Conservation (phyloP, 2,329 filamentous ascomycete genomes). For the Ploettnerulaceae sp. region DNA sequence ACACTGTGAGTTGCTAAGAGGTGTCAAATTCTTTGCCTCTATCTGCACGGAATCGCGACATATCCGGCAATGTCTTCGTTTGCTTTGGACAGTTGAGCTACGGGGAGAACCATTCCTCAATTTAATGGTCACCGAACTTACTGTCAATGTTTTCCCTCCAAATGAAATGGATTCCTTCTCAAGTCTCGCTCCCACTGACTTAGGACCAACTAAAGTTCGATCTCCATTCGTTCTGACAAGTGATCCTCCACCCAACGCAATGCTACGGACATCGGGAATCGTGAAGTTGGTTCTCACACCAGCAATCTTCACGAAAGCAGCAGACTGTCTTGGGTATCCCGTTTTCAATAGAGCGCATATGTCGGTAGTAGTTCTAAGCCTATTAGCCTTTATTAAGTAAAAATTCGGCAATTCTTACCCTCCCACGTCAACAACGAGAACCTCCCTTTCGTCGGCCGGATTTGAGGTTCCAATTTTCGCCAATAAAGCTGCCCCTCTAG, state of each 20-base stretch:
- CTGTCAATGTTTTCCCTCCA: constrained; percentile 48
- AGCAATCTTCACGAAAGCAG: constrained; percentile 52
- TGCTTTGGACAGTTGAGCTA: too few relatives aligned
- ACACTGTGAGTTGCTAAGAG: too few relatives aligned
- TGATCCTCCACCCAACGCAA: constrained; percentile 53
- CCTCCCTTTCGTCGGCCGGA: constrained; percentile 24
- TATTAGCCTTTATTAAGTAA: constrained; percentile 9
- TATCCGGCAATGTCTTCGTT: too few relatives aligned
- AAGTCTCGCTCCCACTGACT: constrained; percentile 50
- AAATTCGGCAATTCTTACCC: constrained; percentile 30
- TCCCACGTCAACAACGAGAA: constrained; percentile 50
- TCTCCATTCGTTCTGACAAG: constrained; percentile 38
- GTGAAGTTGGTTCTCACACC: constrained; percentile 56
- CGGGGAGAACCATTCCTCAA: too few relatives aligned
- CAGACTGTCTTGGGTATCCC: constrained; percentile 55
- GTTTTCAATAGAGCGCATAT: constrained; percentile 52
- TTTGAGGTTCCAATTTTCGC: constrained; percentile 20
- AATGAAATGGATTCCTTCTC: constrained; percentile 46
- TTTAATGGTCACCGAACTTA: constrained; percentile 43
- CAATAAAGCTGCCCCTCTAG: constrained; percentile 58
- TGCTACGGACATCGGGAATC: constrained; percentile 51
- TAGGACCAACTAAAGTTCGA: constrained; percentile 52
- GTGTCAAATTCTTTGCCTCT: too few relatives aligned
- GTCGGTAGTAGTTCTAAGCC: constrained; percentile 51
- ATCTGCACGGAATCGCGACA: too few relatives aligned